Evolutionary conservation across 306 rosid species (phyloP), one percentile per base, ranked within the genome.

Genomic region (Rubus idaeus): DNA sequence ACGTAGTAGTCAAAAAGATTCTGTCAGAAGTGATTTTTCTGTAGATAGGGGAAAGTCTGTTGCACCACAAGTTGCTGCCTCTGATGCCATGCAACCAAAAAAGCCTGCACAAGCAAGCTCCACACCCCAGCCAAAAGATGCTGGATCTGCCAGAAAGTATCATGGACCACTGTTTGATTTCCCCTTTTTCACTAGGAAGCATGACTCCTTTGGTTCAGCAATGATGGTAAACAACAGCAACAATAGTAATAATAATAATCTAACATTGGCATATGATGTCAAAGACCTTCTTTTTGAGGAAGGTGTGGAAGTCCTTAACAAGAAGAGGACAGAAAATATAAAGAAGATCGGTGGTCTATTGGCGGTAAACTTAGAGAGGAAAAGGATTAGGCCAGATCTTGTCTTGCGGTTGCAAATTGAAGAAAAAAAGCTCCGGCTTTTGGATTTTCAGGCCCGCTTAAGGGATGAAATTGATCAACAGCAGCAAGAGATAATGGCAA

Each of bases 91-190:
- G 73, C 96, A 88, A 84, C 82, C 71, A 74, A 87, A 77, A 71
- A 92, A 92, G 78, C 84, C 96, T 74, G 84, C 89, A 56, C 91
- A 85, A 80, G 69, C 83, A 57, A 88, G 84, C 77, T 45, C 88
- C 30, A 78, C 81, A 76, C 77, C 90, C 64, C 95, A 77, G 69
- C 79, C 92, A 71, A 95, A 95, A 80, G 97, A 95, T 55, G 79
- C 75, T 53, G 87, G 82, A 8, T 75, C 91, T 42, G 75, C 89
- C 63, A 86, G 93, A 86, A 95, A 95, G 87, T 92, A 95, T 84
- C 91, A 95, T 83, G 98, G 98, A 53, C 98, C 98, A 56, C 89
- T 95, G 47, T 95, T 95, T 90, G 98, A 95, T 90, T 95, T 95
- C 82, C 98, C 98, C 42, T 90, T 87, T 84, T 95, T 92, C 85